Conservation (phyloP, 2,329 filamentous ascomycete species). For the Rhytidhysteron rufulum region DNA sequence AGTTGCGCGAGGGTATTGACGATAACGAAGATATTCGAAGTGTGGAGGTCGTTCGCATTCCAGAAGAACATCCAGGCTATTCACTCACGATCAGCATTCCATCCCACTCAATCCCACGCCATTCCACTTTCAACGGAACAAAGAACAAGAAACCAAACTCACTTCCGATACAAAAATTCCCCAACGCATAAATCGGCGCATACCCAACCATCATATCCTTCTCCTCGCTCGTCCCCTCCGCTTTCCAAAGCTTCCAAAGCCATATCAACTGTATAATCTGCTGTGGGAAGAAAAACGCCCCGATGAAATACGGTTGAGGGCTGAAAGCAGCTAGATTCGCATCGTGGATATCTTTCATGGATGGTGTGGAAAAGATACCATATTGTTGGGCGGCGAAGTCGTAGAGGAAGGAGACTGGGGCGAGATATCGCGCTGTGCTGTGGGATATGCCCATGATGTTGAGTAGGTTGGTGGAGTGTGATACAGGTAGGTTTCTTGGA, state of each 20-base stretch:
- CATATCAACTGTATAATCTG: slow-evolving; percentile 57
- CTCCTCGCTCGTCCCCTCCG: slow-evolving; percentile 41
- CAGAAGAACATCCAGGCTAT: slow-evolving; percentile 61
- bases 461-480: too few relatives aligned
- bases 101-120: too few relatives aligned
- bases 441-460: slow-evolving; percentile 50
- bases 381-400: slow-evolving; percentile 59
- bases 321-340: slow-evolving; percentile 57
- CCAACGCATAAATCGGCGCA: slow-evolving; percentile 53
- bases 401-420: slow-evolving; percentile 52
- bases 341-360: slow-evolving; percentile 59
- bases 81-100: too few relatives aligned
- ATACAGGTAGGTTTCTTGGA: too few relatives aligned
- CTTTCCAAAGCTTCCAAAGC: slow-evolving; percentile 54
- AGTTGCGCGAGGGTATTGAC: slow-evolving; percentile 55
- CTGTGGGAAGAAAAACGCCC: slow-evolving; percentile 59
- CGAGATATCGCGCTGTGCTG: slow-evolving; percentile 52
- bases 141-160: too few relatives aligned
- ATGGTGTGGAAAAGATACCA: slow-evolving; percentile 54
- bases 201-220: slow-evolving; percentile 50
- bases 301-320: slow-evolving; percentile 58
- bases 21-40: slow-evolving; percentile 54
- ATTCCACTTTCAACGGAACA: too few relatives aligned
- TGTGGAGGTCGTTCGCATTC: slow-evolving; percentile 50
- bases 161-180: slow-evolving; percentile 58